phyloP scores from a whole-genome alignment of 2,329 filamentous ascomycete genomes.

The Stromatinia cepivora region DNA sequence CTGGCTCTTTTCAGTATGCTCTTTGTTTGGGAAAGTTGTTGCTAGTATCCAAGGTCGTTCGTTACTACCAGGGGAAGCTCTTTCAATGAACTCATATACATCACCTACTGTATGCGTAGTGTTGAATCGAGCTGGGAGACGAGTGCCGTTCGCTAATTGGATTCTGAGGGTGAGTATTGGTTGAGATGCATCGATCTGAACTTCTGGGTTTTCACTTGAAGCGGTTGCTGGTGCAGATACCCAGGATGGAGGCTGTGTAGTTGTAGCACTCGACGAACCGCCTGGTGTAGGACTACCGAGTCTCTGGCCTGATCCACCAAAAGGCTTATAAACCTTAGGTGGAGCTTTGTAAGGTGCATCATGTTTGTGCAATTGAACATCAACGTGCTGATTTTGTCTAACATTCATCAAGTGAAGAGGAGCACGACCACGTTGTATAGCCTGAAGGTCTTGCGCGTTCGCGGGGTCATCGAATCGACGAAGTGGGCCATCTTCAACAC shows the following conservation, averaged over 20 bases:
- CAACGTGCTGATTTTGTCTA: slow-evolving; percentile 70
- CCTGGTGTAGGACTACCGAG: slow-evolving; percentile 77
- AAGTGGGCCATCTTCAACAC: slow-evolving; percentile 77
- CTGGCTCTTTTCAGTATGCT: slow-evolving; percentile 66
- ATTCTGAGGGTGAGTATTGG: slow-evolving; percentile 73
- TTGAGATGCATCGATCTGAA: slow-evolving; percentile 61
- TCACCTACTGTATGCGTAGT: slow-evolving; percentile 75
- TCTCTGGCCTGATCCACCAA: slow-evolving; percentile 68
- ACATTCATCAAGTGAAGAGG: slow-evolving; percentile 79
- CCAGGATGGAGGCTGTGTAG: slow-evolving; percentile 42
- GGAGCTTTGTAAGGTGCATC: slow-evolving; percentile 71
- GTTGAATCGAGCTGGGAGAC: slow-evolving; percentile 80
- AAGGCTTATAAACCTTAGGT: slow-evolving; percentile 76
- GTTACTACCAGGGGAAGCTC: slow-evolving; percentile 58
- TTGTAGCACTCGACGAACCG: slow-evolving; percentile 42
- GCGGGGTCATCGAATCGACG: slow-evolving; percentile 76
- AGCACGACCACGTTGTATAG: slow-evolving; percentile 76
- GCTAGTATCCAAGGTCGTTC: slow-evolving; percentile 70
- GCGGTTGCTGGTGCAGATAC: slow-evolving; percentile 41
- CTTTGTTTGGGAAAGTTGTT: slow-evolving; percentile 82
- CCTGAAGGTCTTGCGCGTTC: slow-evolving; percentile 68
- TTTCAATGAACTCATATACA: slow-evolving; percentile 71
- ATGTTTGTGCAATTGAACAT: slow-evolving; percentile 73
- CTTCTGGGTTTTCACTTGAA: slow-evolving; percentile 38
- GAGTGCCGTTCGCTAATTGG: slow-evolving; percentile 74